Evolutionary conservation across 805 yeast genomes (phyloP).

Genomic region (Alloascoidea hylecoeti): DNA sequence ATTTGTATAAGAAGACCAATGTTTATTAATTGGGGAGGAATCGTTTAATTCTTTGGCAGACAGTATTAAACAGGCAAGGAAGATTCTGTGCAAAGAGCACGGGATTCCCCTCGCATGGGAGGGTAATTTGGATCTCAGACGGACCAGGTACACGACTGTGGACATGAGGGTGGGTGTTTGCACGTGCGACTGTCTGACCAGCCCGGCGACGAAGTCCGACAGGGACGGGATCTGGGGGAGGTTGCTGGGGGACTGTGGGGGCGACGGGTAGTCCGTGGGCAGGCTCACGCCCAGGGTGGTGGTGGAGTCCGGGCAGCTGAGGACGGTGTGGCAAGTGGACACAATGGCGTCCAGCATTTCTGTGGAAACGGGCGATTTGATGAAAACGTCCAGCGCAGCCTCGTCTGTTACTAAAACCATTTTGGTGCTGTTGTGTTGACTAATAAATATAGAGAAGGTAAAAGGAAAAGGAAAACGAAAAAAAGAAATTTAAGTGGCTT

Average conservation of each 20-base stretch:
- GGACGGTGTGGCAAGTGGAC: constrained; percentile 18
- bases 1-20: constrained; percentile 72
- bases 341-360: constrained; percentile 27
- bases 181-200: constrained; percentile 67
- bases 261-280: constrained; percentile 17
- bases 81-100: constrained; percentile 68
- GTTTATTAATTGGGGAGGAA: constrained; percentile 61
- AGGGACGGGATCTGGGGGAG: constrained; percentile 39
- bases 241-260: too few species aligned
- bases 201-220: constrained; percentile 57
- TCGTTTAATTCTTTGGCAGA: constrained; percentile 69
- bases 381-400: constrained; percentile 13
- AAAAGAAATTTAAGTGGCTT: too few species aligned
- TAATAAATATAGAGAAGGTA: too few species aligned
- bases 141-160: constrained; percentile 53
- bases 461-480: too few species aligned
- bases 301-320: too few species aligned
- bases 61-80: constrained; percentile 59
- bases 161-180: constrained; percentile 68
- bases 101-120: constrained; percentile 69
- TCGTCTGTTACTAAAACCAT: too few species aligned
- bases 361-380: constrained; percentile 24
- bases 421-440: too few species aligned
- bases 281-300: constrained; percentile 19
- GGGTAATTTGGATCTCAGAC: constrained; percentile 47